Evolutionary conservation across 352 stramenopile species (phyloP), one percentile per base, ranked within the genome.

Genomic region (Elongisporangium senticosum): DNA sequence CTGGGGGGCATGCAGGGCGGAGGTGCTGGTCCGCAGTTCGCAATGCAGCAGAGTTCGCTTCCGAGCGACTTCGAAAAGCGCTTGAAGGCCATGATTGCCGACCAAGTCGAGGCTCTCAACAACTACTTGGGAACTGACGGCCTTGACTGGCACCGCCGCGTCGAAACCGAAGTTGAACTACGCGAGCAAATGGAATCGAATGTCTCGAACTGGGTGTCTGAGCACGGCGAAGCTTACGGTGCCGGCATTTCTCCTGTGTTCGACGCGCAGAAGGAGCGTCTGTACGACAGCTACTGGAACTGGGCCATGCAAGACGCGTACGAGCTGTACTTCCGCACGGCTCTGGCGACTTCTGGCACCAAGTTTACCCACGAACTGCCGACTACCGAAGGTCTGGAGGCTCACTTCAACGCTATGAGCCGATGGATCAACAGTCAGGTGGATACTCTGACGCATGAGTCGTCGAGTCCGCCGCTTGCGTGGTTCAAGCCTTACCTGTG

Each of bases 271-370:
- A 90, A 89, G 70, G 78, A 90, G 50, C 77, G 81, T 21, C 68
- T 77, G 55, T 93, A 90, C 62, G 79, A 90, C 63, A 90, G 79
- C 58, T 89, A 79, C 65, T 93, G 83, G 81, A 91, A 91, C 73
- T 93, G 81, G 83, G 80, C 73, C 20, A 59, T 88, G 19, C 81
- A 90, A 63, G 81, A 90, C 58, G 66, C 69, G 21, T 65, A 89
- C 52, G 79, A 89, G 62, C 54, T 89, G 37, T 87, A 86, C 64
- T 83, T 77, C 57, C 67, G 72, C 15, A 76, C 75, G 8, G 63
- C 76, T 4, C 53, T 66, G n/a, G 62, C 63, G 20, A 51, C 69
- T 5, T 68, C 67, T 55, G 51, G 55, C n/a, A 40, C 63, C 26
- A 7, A 61, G 26, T 23, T 23, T 8, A 63, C 40, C 17, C 15